These are phyloP conservation scores for Podila horticola DNA, from an alignment of 192 early-diverging fungal species.

Conservation along the genomic window DNA sequence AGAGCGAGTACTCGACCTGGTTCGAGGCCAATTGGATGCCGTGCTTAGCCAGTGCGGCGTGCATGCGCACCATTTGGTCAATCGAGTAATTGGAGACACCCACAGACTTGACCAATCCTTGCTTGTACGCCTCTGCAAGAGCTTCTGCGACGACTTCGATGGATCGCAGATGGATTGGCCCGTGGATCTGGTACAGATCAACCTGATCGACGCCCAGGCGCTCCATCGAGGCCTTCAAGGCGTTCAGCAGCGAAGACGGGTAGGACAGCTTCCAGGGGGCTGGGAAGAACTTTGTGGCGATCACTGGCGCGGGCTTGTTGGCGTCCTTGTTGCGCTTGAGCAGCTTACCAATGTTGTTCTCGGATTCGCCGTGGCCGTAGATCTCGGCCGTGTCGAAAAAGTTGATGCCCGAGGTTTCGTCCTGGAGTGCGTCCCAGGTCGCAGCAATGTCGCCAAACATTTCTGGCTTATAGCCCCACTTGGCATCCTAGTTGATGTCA, in stretches of 20 bases:
- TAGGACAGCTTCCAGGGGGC: slow-evolving; percentile 48
- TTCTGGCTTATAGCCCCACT: slow-evolving; percentile 54
- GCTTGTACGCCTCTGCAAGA: slow-evolving; percentile 55
- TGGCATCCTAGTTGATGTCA: slow-evolving; percentile 16
- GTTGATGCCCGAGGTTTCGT: slow-evolving; percentile 37
- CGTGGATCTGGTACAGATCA: slow-evolving; percentile 66
- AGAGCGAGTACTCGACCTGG: slow-evolving; percentile 61
- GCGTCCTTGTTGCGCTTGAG: slow-evolving; percentile 33
- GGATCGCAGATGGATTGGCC: slow-evolving; percentile 54
- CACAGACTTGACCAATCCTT: slow-evolving; percentile 58
- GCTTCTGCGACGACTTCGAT: slow-evolving; percentile 61
- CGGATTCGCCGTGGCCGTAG: slow-evolving; percentile 62
- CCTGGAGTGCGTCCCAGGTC: slow-evolving; percentile 50
- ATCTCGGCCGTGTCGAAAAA: slow-evolving; percentile 65
- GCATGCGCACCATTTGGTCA: slow-evolving; percentile 52
- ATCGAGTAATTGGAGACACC: slow-evolving; percentile 63
- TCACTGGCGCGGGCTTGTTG: slow-evolving; percentile 30
- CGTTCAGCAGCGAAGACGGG: slow-evolving; percentile 52
- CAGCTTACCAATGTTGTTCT: slow-evolving; percentile 46
- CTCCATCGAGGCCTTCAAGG: slow-evolving; percentile 58
- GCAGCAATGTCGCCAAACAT: slow-evolving; percentile 51
- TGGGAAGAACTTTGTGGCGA: slow-evolving; percentile 63
- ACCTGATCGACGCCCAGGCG: slow-evolving; percentile 52
- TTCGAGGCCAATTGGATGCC: slow-evolving; percentile 58
- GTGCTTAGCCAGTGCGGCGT: slow-evolving; percentile 53